Conservation (phyloP, 371 early-diverging fungal genomes). For the Mortierella sp. region DNA sequence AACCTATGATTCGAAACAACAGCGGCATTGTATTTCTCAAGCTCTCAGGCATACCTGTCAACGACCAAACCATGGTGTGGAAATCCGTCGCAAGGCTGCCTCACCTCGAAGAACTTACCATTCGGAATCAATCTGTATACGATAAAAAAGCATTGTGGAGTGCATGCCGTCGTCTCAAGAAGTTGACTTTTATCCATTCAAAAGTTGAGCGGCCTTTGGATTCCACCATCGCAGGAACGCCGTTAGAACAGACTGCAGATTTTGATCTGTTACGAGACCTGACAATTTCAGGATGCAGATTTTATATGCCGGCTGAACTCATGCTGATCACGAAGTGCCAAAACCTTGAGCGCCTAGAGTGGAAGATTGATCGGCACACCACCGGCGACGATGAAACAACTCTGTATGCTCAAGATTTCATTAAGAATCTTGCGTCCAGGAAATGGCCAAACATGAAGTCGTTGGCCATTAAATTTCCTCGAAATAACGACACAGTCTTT, state of each 20-base stretch:
- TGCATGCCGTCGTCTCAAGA: not conserved
- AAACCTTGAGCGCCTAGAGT: not conserved
- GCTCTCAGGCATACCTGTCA: not conserved
- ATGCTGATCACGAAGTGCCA: not conserved
- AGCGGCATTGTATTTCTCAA: not conserved
- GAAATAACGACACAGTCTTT: not conserved
- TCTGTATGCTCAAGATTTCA: not conserved
- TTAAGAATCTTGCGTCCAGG: not conserved
- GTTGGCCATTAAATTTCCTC: not conserved
- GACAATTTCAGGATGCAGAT: not conserved
- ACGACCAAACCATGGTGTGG: not conserved
- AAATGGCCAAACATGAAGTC: not conserved
- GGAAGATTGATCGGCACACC: not conserved
- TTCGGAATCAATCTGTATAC: not conserved
- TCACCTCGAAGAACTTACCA: not conserved
- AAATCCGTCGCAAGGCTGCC: not conserved
- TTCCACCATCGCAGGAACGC: not conserved
- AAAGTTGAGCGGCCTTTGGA: not conserved
- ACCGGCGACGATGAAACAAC: no score
- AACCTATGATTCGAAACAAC: not conserved
- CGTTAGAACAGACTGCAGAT: not conserved
- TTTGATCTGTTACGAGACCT: not conserved
- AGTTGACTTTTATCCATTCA: not conserved
- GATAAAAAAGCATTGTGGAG: not conserved
- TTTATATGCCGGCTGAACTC: not conserved